Conservation (phyloP, 805 yeast species). For the Saccharomycopsis vini region DNA sequence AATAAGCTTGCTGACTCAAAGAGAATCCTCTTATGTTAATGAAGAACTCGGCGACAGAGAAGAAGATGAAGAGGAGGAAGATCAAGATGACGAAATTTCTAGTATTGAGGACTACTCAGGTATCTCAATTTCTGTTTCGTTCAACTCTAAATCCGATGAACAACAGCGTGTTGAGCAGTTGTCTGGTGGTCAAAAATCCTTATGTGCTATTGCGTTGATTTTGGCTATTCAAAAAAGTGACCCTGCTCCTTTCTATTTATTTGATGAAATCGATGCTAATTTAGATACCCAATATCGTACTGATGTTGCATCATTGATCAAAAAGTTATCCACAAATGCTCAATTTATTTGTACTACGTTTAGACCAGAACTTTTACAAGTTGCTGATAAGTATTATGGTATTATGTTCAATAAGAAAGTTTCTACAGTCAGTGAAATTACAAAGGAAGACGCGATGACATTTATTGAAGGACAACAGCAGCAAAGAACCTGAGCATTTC, state of each 20-base stretch:
- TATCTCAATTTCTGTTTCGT: constrained; percentile 79
- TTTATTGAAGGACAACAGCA: constrained; percentile 62
- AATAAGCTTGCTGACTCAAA: constrained; percentile 7
- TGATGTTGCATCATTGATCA: constrained; percentile 72
- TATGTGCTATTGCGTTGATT: constrained; percentile 92
- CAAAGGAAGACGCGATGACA: constrained; percentile 63
- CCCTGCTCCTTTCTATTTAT: constrained; percentile 93
- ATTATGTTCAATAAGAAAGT: constrained; percentile 78
- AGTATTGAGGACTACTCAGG: constrained; percentile 60
- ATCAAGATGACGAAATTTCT: constrained; percentile 21
- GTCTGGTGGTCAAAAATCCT: constrained; percentile 93
- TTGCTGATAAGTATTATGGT: constrained; percentile 81
- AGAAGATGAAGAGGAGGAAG: constrained; percentile 22
- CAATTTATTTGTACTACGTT: constrained; percentile 97
- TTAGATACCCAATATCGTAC: constrained; percentile 86
- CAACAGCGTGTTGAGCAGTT: constrained; percentile 83
- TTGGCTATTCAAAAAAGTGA: constrained; percentile 91
- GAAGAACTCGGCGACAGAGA: constrained; percentile 22
- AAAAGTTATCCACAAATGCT: constrained; percentile 54
- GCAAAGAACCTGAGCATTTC: neutral
- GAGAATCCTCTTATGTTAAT: constrained; percentile 22
- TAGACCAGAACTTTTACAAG: constrained; percentile 83
- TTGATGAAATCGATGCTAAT: constrained; percentile 96
- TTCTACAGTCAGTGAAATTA: constrained; percentile 66
- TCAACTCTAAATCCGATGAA: constrained; percentile 77